Evolutionary conservation across 2,329 filamentous ascomycete species (phyloP), one percentile per base, ranked within the genome.

Genomic region (Chaetomiaceae sp.): DNA sequence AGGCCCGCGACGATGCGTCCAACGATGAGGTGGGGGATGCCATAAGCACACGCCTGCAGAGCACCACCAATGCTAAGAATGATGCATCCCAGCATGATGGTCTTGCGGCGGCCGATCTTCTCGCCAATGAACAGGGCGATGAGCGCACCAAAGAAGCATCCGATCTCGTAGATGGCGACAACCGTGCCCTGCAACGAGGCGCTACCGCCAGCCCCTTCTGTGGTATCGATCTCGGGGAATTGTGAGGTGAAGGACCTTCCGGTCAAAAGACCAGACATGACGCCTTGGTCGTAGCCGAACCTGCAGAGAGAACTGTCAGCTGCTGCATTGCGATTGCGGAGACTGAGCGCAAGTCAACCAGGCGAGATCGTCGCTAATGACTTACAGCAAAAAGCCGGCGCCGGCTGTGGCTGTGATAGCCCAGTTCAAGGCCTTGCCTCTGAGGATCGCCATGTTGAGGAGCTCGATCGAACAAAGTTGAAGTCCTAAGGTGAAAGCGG

Each of bases 181-280:
- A 43, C 40, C 3, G 25, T 31, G 25, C 40, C 40, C 40, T 43
- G 40, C 40, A 43, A 13, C 3, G 40, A 31, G 3, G 40, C 25
- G 17, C 25, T 43, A 10, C 25, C 40, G 25, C 40, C 25, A 5
- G 25, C 25, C 7, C 40, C 25, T 4, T 25, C 10, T 10, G 40
- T 43, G n/a, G 39, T 42, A 13, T 42, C 39, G n/a, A 42, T 42
- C 25, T 42, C 39, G 8, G 39, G 39, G n/a, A 42, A 42, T 16
- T 42, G 39, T 14, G 23, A 23, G 5, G 39, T 43, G 40, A 43
- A 43, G 27, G 40, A 25, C n/a, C 3, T 14, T 17, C 25, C 40
- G 27, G 40, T 43, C 16, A 33, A 16, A n/a, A 43, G 25, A 31
- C 40, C 40, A 23, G 25, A 31, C 40, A 43, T 43, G 25, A 43